These are phyloP conservation scores for Talaromyces verruculosus DNA, from an alignment of 2,329 filamentous ascomycete genomes.

Conservation along the genomic window DNA sequence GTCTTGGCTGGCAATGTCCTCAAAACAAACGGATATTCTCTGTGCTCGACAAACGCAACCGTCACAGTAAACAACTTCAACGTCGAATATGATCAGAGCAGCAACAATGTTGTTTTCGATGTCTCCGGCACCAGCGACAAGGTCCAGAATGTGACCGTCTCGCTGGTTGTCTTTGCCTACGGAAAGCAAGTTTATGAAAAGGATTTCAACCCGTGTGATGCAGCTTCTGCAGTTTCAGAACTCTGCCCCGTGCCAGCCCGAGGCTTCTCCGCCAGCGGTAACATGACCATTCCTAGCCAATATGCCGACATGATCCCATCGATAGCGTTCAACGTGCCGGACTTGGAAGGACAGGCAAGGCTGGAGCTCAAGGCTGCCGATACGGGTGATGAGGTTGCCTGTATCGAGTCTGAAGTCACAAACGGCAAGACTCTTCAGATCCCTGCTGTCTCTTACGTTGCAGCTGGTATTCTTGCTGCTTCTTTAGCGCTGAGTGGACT, in stretches of 20 bases:
- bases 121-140: constrained; percentile 72
- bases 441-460: constrained; percentile 76
- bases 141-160: constrained; percentile 76
- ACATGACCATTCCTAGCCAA: constrained; percentile 67
- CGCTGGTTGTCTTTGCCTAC: constrained; percentile 77
- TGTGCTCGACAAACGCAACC: constrained; percentile 59
- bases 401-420: constrained; percentile 74
- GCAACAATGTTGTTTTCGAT: constrained; percentile 75
- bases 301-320: constrained; percentile 75
- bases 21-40: constrained; percentile 75
- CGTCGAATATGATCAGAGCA: constrained; percentile 74
- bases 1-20: constrained; percentile 70
- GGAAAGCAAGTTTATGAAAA: constrained; percentile 77
- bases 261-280: constrained; percentile 69
- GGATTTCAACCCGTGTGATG: constrained; percentile 78
- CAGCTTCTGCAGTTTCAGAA: constrained; percentile 63
- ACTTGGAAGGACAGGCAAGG: constrained; percentile 82
- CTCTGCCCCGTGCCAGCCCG: constrained; percentile 84
- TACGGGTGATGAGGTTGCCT: constrained; percentile 66
- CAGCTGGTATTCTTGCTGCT: constrained; percentile 80
- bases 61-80: constrained; percentile 73
- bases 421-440: constrained; percentile 83
- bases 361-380: constrained; percentile 68
- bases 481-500: constrained; percentile 73
- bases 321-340: constrained; percentile 87